phyloP scores from a whole-genome alignment of 345 rosid genomes.

The Erucastrum elatum region DNA sequence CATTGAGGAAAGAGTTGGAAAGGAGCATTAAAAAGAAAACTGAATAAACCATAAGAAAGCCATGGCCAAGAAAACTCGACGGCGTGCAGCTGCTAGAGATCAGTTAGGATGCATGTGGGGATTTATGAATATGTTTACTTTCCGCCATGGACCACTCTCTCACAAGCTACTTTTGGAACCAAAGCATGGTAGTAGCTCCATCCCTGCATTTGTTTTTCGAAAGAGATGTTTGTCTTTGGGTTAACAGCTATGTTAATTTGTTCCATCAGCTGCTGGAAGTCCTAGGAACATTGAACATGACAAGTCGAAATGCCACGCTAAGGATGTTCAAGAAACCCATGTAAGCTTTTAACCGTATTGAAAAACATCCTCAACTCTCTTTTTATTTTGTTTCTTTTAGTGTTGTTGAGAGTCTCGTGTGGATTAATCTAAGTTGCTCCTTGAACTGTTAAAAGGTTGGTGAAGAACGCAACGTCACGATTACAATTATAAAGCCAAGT shows the following conservation, averaged over 20 bases:
- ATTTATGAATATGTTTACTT: constrained; percentile 74
- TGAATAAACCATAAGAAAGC: not conserved
- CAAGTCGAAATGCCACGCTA: constrained; percentile 37
- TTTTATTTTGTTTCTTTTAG: not conserved
- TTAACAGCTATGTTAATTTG: not conserved
- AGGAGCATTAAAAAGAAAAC: constrained; percentile 3
- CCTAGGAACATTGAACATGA: constrained; percentile 42
- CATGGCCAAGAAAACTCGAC: constrained; percentile 44
- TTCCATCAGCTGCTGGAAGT: constrained; percentile 45
- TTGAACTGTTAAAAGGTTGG: constrained; percentile 47
- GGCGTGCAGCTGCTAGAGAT: constrained; percentile 47
- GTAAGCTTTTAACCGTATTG: constrained; percentile 47
- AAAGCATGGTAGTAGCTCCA: constrained; percentile 32
- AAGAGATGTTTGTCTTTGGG: not conserved
- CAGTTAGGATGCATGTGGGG: constrained; percentile 96
- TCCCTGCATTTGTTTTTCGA: not conserved
- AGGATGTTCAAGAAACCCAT: constrained; percentile 42
- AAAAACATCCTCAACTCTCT: not conserved
- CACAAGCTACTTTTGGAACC: constrained; percentile 68
- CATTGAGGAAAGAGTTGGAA: constrained; percentile 12
- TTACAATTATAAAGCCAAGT: constrained; percentile 56
- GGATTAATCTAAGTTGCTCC: constrained; percentile 24
- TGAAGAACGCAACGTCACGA: constrained; percentile 47
- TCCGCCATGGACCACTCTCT: constrained; percentile 62
- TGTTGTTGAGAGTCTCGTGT: not conserved